phyloP scores from a whole-genome alignment of 805 yeast species.

The Yarrowia sp. region DNA sequence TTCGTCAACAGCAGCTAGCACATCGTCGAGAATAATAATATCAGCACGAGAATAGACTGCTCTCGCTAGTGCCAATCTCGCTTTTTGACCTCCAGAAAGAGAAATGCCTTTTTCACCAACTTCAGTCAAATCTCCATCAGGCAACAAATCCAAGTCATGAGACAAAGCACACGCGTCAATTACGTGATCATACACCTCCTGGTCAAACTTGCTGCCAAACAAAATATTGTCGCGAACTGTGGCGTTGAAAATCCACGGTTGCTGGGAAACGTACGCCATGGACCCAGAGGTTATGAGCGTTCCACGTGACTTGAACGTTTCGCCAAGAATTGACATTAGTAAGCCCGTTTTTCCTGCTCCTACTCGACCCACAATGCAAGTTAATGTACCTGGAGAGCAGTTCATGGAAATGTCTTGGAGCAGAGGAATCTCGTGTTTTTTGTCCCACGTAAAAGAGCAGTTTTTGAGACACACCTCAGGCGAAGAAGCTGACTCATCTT shows the following conservation, averaged over 20 bases:
- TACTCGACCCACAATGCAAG: slow-evolving; percentile 73
- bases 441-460: slow-evolving; percentile 32
- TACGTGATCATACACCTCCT: slow-evolving; percentile 49
- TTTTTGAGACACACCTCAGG: slow-evolving; percentile 35
- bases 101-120: slow-evolving; percentile 90
- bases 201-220: slow-evolving; percentile 59
- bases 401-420: slow-evolving; percentile 50
- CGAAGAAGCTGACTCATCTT: slow-evolving; percentile 16
- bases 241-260: slow-evolving; percentile 82
- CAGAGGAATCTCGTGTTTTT: slow-evolving; percentile 48
- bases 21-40: slow-evolving; percentile 71
- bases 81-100: slow-evolving; percentile 87
- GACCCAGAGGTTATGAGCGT: slow-evolving; percentile 49
- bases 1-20: slow-evolving; percentile 83
- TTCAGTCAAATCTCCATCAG: slow-evolving; percentile 76
- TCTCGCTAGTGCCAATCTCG: slow-evolving; percentile 77
- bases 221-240: slow-evolving; percentile 70
- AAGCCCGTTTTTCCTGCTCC: slow-evolving; percentile 81
- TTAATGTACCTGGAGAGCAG: slow-evolving; percentile 61
- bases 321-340: slow-evolving; percentile 66
- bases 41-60: slow-evolving; percentile 69
- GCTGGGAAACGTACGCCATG: slow-evolving; percentile 62
- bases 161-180: slow-evolving; percentile 63
- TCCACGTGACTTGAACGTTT: slow-evolving; percentile 59
- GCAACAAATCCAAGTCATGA: slow-evolving; percentile 60